Base-by-base conservation (phyloP, 345 rosid genomes). In the Murraya paniculata region DNA sequence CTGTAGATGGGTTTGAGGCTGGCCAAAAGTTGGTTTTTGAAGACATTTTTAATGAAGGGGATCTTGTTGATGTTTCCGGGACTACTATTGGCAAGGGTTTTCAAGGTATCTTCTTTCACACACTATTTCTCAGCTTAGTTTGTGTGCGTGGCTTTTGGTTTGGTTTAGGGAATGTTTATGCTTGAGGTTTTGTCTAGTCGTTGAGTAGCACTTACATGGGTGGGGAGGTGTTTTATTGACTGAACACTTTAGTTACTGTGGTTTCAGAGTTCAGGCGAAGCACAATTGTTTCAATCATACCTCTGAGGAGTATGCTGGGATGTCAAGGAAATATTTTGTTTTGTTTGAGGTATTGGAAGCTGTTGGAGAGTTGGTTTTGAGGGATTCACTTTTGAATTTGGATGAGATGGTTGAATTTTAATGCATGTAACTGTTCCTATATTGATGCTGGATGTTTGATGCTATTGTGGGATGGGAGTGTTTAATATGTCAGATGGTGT, bases 61-160 rank as follows among this genome's bases (percentile, higher is more conserved):
- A 91, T 39, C 76, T 95, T 27, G 98, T 95, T 59, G 98, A 95
- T 80, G 93, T 95, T 9, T 82, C 99, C 35, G 99, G 99, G 22
- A 93, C 92, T 1, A 92, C 98, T 1, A 95, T 95, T 25, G 99
- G 99, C 74, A 95, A 95, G 83, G 99, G 99, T 28, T 95, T 95
- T 81, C 99, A 95, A 87, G 99, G 97, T 71, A 53, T 38, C 41
- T 18, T 89, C 76, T 60, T 81, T 67, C 33, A 24, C 27, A 35
- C 61, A 28, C 38, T 30, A 50, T 30, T 5, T 39, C 27, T 25
- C 31, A 45, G 36, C 31, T 58, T 3, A 16, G 41, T 25, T 48
- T 67, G 41, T 3, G 10, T 13, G 36, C 6, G 0, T 69, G 9
- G 28, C 5, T 13, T n/a, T 39, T 5, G 27, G 30, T 25, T 72